Base-by-base conservation (phyloP, 257 asterid species). In the Cynanchum wilfordii region DNA sequence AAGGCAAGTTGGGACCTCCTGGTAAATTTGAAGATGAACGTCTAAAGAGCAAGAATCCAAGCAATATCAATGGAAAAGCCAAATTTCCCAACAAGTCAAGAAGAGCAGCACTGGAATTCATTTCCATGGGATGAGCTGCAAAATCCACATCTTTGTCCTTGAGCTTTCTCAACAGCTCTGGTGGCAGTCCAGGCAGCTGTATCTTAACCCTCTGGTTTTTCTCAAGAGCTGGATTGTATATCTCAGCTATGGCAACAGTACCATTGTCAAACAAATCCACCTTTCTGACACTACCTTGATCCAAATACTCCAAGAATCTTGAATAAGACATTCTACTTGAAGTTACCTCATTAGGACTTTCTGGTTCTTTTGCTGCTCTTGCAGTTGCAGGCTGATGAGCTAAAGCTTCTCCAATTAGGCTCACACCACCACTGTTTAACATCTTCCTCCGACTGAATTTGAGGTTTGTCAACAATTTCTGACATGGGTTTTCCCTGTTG, bases 291-390 rank as follows among this genome's bases (percentile, higher is more conserved):
- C 74, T 69, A 57, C 82, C 93, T 70, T 83, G 85, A 64, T 87
- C 89, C 66, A 89, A 72, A 57, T 85, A 89, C 30, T 89, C 91
- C 78, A 87, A 70, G 50, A 86, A 87, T 67, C 91, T 85, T 10
- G 93, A 83, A 65, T 89, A 87, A 0, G 96, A 87, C 82, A 89
- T 71, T 69, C 93, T 79, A 56, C 86, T 89, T 0, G 93, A 89
- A 33, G 89, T 63, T 3, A 72, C 82, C 62, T 87, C 91, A 0
- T 29, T 49, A 1, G 91, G 91, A 58, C 83, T 75, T 64, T 83
- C 90, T 1, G 83, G 84, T 10, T 69, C 87, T 42, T 42, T 11
- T 3, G 83, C 78, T 4, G 83, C 78, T 47, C 70, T 69, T 38
- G 80, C 83, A 17, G 89, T 69, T 38, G 80, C 82, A 17, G 89